These are phyloP conservation scores for Yarrowia osloensis DNA, from an alignment of 805 yeast species.

Conservation along the genomic window DNA sequence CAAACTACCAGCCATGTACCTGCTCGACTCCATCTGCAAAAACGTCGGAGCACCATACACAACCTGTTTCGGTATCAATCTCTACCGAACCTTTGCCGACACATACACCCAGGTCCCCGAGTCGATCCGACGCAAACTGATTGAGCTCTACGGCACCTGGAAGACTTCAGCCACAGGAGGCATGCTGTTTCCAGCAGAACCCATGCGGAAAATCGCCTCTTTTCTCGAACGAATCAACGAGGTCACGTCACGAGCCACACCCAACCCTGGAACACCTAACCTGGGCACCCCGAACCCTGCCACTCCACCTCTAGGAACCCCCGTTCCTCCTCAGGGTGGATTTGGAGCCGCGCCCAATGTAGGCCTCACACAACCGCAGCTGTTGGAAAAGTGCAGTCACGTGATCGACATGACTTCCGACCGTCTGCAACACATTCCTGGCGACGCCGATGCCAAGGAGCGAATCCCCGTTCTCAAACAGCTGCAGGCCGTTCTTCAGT, in stretches of 20 bases:
- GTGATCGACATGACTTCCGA: constrained; percentile 25
- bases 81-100: constrained; percentile 69
- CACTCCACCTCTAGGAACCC: background rate
- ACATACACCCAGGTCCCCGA: constrained; percentile 81
- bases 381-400: constrained; percentile 17
- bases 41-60: constrained; percentile 89
- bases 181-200: constrained; percentile 71
- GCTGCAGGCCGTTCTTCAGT: constrained; percentile 39
- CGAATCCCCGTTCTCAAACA: constrained; percentile 41
- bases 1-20: constrained; percentile 79
- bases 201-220: constrained; percentile 68
- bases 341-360: background rate
- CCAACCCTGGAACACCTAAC: background rate
- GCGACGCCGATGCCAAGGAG: constrained; percentile 39
- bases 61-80: constrained; percentile 66
- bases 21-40: constrained; percentile 89
- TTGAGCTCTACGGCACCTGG: constrained; percentile 87
- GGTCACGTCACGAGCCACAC: constrained; percentile 33
- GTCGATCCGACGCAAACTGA: constrained; percentile 68
- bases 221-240: constrained; percentile 50
- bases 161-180: constrained; percentile 62
- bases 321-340: background rate
- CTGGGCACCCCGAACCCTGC: background rate
- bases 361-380: constrained; percentile 8
- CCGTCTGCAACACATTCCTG: constrained; percentile 12